Evolutionary conservation across 495 filamentous ascomycete species (phyloP), one percentile per base, ranked within the genome.

Genomic region (Chaetomium cochliodes): DNA sequence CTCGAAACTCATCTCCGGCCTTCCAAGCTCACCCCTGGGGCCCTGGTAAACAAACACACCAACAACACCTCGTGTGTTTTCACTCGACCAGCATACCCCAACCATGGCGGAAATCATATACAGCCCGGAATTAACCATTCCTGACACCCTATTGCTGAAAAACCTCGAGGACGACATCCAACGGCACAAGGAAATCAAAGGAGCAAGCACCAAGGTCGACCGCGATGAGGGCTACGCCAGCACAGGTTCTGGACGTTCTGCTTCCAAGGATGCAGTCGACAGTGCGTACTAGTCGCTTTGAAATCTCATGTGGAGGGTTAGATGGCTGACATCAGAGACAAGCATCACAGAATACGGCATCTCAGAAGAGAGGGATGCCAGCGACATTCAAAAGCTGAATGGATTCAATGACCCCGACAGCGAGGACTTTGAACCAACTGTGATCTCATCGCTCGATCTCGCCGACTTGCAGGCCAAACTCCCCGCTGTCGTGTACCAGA

Each of bases 81-180:
- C 47, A 9, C 18, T 6, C 41, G 8, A 44, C 16, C 41, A 44
- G 11, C 41, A 44, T 16, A 11, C 15, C 11, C 9, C 33, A 18
- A 57, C 3, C 20, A 57, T 57, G 54, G 54, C 18, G 33, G 11
- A 42, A 16, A 41, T 57, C 22, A 33, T 57, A 15, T 42, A 42
- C 54, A 44, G 37, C 54, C 54, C 54, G 54, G 37, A 57, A 25
- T 30, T 57, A 3, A 57, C 54, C 0, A 22, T 57, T 3, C 54
- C 33, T 3, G 54, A 57, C 37, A 26, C 37, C 20, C 8, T 41
- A 37, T 7, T 57, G 5, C 54, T 57, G n/a, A 37, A 20, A 20
- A 57, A 57, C 54, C 37, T 57, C 37, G 54, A 37, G 37, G 54
- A 57, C 54, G 54, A 57, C 54, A 57, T 57, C 37, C 33, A 41